phyloP scores from a whole-genome alignment of 768 basidiomycete genomes.

The Lactifluus pinguis region DNA sequence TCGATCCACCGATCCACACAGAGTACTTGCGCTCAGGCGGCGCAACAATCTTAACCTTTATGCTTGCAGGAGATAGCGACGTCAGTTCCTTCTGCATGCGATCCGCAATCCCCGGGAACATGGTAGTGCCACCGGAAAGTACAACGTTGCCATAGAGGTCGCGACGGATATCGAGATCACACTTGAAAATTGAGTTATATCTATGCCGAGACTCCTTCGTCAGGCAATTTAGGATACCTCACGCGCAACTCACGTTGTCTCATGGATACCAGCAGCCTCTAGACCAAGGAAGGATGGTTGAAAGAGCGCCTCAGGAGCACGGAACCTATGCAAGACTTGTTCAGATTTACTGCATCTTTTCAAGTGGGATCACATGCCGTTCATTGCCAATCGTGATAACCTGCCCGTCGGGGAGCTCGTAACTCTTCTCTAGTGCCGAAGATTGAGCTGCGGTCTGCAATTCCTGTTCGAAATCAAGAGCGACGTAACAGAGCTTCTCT shows the following conservation, averaged over 20 bases:
- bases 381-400: conserved; percentile 81
- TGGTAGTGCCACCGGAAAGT: conserved; percentile 50
- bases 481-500: conserved; percentile 88
- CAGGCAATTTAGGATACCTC: neutral
- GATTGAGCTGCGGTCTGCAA: conserved; percentile 84
- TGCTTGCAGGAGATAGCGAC: conserved; percentile 71
- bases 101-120: conserved; percentile 95
- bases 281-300: conserved; percentile 51
- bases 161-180: conserved; percentile 80
- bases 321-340: conserved; percentile 33
- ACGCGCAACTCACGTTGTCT: conserved; percentile 42
- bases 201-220: conserved; percentile 21
- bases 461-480: conserved; percentile 90
- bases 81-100: conserved; percentile 94
- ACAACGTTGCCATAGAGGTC: conserved; percentile 76
- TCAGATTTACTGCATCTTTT: neutral
- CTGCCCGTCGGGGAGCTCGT: conserved; percentile 87
- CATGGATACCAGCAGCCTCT: conserved; percentile 79
- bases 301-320: conserved; percentile 49
- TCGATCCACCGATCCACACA: conserved; percentile 88
- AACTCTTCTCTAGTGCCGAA: conserved; percentile 84
- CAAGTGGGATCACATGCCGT: conserved; percentile 28
- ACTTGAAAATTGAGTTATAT: conserved; percentile 52
- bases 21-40: conserved; percentile 93
- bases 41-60: conserved; percentile 93